These are phyloP conservation scores for Babesia bigemina DNA, from an alignment of 169 alveolate genomes.

Conservation along the genomic window DNA sequence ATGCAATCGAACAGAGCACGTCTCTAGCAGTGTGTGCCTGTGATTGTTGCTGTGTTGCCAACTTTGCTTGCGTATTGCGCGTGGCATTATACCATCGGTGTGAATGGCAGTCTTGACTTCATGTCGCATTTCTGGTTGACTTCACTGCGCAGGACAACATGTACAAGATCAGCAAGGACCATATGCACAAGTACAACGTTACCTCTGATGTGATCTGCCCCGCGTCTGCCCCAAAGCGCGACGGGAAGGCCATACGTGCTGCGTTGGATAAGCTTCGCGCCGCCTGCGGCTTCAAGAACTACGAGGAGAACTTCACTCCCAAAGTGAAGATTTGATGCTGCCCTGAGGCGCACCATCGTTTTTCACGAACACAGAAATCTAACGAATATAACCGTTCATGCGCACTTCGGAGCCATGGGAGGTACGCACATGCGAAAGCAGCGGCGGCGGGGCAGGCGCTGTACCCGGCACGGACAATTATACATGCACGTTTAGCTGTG, in stretches of 20 bases:
- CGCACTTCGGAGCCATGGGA: too few species aligned
- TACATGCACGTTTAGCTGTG: too few species aligned
- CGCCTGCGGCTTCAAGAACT: constrained; percentile 66
- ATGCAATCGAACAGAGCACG: neutral
- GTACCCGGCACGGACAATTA: too few species aligned
- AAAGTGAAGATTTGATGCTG: constrained; percentile 43
- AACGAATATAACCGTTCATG: neutral
- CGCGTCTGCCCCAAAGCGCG: constrained; percentile 47
- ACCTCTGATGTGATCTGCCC: constrained; percentile 53
- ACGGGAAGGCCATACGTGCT: neutral
- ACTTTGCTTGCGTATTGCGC: too few species aligned
- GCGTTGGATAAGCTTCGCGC: constrained; percentile 39
- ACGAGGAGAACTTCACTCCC: constrained; percentile 56
- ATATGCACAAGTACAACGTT: constrained; percentile 57
- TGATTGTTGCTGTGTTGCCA: neutral
- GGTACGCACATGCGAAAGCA: too few species aligned
- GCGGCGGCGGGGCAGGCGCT: too few species aligned
- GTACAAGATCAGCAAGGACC: constrained; percentile 50
- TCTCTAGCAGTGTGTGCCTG: neutral
- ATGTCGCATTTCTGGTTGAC: too few species aligned
- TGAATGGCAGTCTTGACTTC: too few species aligned
- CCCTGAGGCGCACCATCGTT: too few species aligned
- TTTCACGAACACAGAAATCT: neutral
- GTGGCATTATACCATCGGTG: too few species aligned
- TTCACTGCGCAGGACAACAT: constrained; percentile 36